Base-by-base conservation (phyloP, 805 yeast genomes). In the Dipodascus albidus region DNA sequence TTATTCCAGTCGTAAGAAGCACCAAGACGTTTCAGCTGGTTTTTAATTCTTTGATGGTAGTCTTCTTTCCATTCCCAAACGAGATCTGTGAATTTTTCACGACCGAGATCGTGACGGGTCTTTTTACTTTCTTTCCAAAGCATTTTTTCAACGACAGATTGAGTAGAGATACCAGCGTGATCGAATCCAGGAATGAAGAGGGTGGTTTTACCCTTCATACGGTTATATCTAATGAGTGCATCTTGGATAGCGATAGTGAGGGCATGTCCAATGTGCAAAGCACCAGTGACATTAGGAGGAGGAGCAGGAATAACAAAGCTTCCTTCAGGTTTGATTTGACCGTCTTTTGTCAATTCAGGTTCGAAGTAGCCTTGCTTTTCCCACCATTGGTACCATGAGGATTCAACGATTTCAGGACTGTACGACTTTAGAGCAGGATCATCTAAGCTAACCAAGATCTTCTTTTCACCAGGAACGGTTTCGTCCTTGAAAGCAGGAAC, bases 31-130 rank as follows among this genome's bases (percentile, higher is more conserved):
- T 81, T 74, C 66, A 91, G 80, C 74, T 93, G 99, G 59, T 76
- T 67, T 74, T 86, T 87, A 70, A 93, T 93, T 64, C 85, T 84
- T 54, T 69, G 70, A 62, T 93, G 97, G 73, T 93, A 93, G 57
- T 85, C 89, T 58, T 89, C 95, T 69, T 93, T 93, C 99, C 99
- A 93, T 62, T 88, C 96, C 98, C 98, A 93, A 27, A 93, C 96
- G 67, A 85, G 83, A 41, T 77, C 83, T 54, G 87, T 73, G 62
- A 93, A 93, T 58, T 80, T 83, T 67, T 91, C 97, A 73, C 99
- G 87, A 57, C 96, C 96, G 57, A 80, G 81, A 66, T 93, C 98
- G 69, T 93, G 96, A 74, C 98, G 85, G 52, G 98, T 89, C 67
- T 84, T 78, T 72, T 83, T 79, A 65, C 87, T 87, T 60, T 80